These are phyloP conservation scores for Tulasnella sp. DNA, from an alignment of 768 basidiomycete genomes.

Conservation along the genomic window DNA sequence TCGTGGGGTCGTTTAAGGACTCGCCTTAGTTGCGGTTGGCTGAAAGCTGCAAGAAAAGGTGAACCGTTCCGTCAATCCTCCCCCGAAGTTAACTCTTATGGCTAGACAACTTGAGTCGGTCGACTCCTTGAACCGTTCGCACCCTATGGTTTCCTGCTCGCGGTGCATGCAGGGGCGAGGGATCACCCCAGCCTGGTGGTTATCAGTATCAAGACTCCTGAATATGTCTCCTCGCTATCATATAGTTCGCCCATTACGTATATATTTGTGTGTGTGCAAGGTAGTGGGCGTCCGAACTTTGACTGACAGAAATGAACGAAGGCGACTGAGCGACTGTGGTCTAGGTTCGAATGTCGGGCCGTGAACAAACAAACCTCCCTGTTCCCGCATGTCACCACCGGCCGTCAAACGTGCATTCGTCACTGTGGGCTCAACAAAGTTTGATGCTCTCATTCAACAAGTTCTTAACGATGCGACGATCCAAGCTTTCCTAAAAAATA, in stretches of 20 bases:
- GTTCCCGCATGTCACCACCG: neutral
- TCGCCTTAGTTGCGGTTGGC: neutral
- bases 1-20: too few relatives aligned
- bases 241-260: neutral
- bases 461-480: slow-evolving; percentile 54
- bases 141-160: too few relatives aligned
- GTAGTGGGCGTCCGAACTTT: neutral
- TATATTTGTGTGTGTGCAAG: neutral
- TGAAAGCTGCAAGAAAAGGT: neutral
- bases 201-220: neutral
- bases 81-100: neutral
- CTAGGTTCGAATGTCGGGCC: neutral
- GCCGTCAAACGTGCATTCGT: slow-evolving; percentile 47
- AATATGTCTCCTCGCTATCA: neutral
- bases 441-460: slow-evolving; percentile 62
- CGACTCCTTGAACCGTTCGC: neutral
- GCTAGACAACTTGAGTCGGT: neutral
- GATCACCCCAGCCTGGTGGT: neutral
- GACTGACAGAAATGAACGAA: neutral
- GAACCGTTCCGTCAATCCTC: neutral
- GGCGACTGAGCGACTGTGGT: neutral
- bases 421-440: slow-evolving; percentile 85
- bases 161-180: neutral
- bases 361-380: neutral
- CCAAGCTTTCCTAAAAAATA: slow-evolving; percentile 42